Evolutionary conservation across 2,329 filamentous ascomycete species (phyloP), one percentile per base, ranked within the genome.

Genomic region (Didymella arachidicola): DNA sequence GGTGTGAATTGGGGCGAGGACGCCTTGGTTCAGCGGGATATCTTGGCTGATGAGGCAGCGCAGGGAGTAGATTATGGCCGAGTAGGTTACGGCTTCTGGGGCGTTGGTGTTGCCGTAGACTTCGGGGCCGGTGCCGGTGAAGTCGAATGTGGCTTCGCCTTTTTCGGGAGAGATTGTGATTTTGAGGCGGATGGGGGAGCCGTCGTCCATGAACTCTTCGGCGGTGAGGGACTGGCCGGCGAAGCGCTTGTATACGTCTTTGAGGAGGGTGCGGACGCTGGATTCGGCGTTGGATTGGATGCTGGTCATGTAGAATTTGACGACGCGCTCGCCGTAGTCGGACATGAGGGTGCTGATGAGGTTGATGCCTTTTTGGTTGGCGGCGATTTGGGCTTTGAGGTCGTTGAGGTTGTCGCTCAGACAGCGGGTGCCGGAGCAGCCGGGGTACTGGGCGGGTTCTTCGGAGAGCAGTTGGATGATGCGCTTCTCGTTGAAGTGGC

Each of bases 1-100:
- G 70, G 95, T 89, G 53, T 87, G 83, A 67, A 95, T 90, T 0
- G 92, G 91, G 48, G 86, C 86, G 2, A 95, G 81, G 63, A 92
- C 96, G 63, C 92, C 92, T 77, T 96, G 92, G 78, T 96, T 96
- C 4, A 96, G 83, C 0, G 92, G 92, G 14, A 96, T 93, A 66
- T 94, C 90, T 64, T 91, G 86, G 36, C 85, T 87, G 68, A 96
- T 92, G 57, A 96, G 83, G 69, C 88, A 91, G 44, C 92, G 87
- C 12, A 96, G 82, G 67, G 89, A 92, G 81, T 96, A 96, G 72
- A 95, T 94, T 71, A 95, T 93, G 48, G 91, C 91, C 34, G 86
- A 90, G 78, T 91, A 92, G 0, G 90, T 93, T 46, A 95, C 90
- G 3, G 91, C 91, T 76, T 92, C 85, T 0, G 91, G 91, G 0